phyloP scores from a whole-genome alignment of 345 rosid species.

The Eucalyptus cladocalyx region DNA sequence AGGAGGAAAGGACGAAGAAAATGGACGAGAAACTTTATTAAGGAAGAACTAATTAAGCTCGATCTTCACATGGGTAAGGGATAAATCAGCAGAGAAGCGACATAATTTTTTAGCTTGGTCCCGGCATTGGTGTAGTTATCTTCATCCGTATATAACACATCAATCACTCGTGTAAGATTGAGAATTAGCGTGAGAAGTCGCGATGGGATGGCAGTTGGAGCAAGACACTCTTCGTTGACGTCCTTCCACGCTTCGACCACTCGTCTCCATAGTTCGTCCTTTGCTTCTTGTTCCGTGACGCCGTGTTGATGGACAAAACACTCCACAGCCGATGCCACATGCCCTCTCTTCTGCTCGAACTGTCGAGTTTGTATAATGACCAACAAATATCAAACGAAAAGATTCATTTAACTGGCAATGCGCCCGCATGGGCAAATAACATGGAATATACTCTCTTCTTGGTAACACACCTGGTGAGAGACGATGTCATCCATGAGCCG shows the following conservation, averaged over 20 bases:
- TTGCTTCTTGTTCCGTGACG: neutral
- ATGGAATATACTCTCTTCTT: neutral
- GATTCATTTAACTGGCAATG: neutral
- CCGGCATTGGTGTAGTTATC: constrained; percentile 2
- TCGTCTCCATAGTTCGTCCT: neutral
- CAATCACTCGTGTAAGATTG: neutral
- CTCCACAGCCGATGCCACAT: neutral
- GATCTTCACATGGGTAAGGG: neutral
- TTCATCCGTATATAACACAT: constrained; percentile 1
- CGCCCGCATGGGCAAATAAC: neutral
- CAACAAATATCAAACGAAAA: neutral
- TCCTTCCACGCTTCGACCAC: constrained; percentile 18
- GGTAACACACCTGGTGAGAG: neutral
- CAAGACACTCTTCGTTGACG: neutral
- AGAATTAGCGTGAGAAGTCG: neutral
- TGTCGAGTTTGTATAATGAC: neutral
- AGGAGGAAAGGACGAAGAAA: neutral
- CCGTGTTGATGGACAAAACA: neutral
- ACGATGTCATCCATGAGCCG: neutral
- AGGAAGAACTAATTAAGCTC: neutral
- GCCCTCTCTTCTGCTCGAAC: neutral
- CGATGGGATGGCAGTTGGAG: neutral
- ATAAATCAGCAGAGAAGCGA: neutral
- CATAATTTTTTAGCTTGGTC: neutral
- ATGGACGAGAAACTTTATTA: neutral